Base-by-base conservation (phyloP, 208 protist species). In the Acanthamoeba triangularis region DNA sequence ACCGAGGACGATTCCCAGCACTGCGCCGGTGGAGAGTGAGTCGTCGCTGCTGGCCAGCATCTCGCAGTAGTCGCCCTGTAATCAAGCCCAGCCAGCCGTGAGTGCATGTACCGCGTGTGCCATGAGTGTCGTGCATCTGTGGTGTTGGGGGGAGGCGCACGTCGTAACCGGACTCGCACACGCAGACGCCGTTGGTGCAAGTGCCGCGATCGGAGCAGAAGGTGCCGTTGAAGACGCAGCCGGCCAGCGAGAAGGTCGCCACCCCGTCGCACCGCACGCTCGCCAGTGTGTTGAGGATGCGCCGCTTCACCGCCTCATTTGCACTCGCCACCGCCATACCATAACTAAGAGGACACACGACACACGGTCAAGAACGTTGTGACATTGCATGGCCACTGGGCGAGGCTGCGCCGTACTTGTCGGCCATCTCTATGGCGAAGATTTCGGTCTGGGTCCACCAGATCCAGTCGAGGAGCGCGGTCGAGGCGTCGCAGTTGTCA, bases 191-290 rank as follows among this genome's bases (percentile, higher is more conserved):
- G 33, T 92, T 72, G 59, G 61, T 72, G 61, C 85, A 92, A 18
- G 85, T 92, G 11, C 85, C 85, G 16, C 61, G 28, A 37, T 92
- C 85, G 28, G 85, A 92, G 30, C 85, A 92, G 59, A 92, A 92
- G 30, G 61, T 74, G 85, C 85, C 85, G 61, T 92, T 72, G 20
- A 52, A 33, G 59, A 92, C 85, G 61, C 85, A 92, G 6, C 52
- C 56, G 61, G 52, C 33, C 54, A 92, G 85, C 52, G 85, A 92
- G 61, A 65, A 74, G 54, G 61, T 72, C 11, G 85, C 59, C 56
- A 54, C 59, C 11, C 85, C 85, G 13, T 69, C 23, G 54, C 85
- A 92, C 4, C 59, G 52, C 37, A 72, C 61, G 33, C 41, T 41
- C 14, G 61, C 85, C n/a, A 92, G 85, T 10, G 61, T 92, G 61